A percentile compares a stretch with the other conserved stretches of the same genome.
phyloP scores from a whole-genome alignment of 2,329 filamentous ascomycete species.

The Penicillium polonicum region DNA sequence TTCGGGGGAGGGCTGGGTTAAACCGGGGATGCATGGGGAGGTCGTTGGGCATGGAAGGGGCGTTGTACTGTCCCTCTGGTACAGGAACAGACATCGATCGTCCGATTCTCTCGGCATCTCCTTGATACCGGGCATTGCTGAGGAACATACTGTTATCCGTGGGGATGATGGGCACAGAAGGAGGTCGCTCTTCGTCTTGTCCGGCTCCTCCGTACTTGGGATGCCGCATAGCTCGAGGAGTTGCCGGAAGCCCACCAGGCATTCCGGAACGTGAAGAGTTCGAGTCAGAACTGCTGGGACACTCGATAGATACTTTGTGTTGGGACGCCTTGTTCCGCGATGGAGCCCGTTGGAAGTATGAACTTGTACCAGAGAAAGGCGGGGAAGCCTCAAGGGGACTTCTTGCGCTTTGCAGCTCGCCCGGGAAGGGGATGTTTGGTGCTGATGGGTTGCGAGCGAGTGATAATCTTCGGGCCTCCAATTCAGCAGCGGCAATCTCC shows the following conservation, averaged over 20 bases:
- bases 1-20: slow-evolving; percentile 41
- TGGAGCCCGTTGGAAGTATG: slow-evolving; percentile 35
- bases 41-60: slow-evolving; percentile 27
- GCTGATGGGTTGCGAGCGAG: slow-evolving; percentile 76
- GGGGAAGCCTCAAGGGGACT: slow-evolving; percentile 47
- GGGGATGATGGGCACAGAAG: slow-evolving; percentile 58
- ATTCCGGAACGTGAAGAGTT: slow-evolving; percentile 45
- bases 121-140: slow-evolving; percentile 38
- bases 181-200: slow-evolving; percentile 48
- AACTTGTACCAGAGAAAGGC: slow-evolving; percentile 33
- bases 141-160: slow-evolving; percentile 42
- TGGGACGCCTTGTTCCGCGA: slow-evolving; percentile 35
- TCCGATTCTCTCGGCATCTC: slow-evolving; percentile 37
- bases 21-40: slow-evolving; percentile 44
- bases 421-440: slow-evolving; percentile 75
- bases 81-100: slow-evolving; percentile 44
- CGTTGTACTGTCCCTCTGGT: slow-evolving; percentile 27
- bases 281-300: slow-evolving; percentile 41
- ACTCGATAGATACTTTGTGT: slow-evolving; percentile 40
- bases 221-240: slow-evolving; percentile 85
- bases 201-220: slow-evolving; percentile 59
- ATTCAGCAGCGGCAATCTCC: slow-evolving; percentile 75
- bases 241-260: slow-evolving; percentile 79
- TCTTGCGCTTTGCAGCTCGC: slow-evolving; percentile 47
- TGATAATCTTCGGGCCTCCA: slow-evolving; percentile 84